phyloP scores from a whole-genome alignment of 495 filamentous ascomycete genomes.

The Neurospora sp. region DNA sequence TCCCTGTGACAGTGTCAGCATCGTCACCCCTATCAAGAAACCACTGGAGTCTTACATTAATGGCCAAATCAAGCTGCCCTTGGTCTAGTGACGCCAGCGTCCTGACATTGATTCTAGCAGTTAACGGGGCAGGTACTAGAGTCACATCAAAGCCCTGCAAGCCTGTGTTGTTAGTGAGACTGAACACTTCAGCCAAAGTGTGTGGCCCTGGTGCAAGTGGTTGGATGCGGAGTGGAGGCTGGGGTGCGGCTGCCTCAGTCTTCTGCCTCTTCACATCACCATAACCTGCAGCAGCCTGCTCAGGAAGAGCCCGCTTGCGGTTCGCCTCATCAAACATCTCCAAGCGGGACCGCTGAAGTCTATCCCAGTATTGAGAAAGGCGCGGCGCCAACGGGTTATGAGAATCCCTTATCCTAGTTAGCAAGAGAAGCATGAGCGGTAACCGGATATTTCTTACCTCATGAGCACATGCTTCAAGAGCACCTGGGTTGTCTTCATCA shows the following conservation, averaged over 20 bases:
- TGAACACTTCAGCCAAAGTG: constrained; percentile 72
- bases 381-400: constrained; percentile 54
- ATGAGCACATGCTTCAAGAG: constrained; percentile 71
- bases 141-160: constrained; percentile 75
- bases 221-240: constrained; percentile 44
- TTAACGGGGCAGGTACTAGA: constrained; percentile 59
- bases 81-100: constrained; percentile 56
- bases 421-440: neutral
- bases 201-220: constrained; percentile 63
- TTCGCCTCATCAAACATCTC: constrained; percentile 69
- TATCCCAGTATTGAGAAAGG: constrained; percentile 75
- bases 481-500: constrained; percentile 83
- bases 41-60: constrained; percentile 49
- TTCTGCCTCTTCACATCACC: constrained; percentile 33
- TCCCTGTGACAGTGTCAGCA: constrained; percentile 25
- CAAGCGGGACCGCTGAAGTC: constrained; percentile 59
- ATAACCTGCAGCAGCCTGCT: constrained; percentile 52
- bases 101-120: constrained; percentile 66
- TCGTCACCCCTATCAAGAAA: constrained; percentile 14
- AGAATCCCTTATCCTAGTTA: constrained; percentile 48
- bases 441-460: constrained; percentile 39
- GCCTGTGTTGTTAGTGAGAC: constrained; percentile 61
- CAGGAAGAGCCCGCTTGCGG: constrained; percentile 63
- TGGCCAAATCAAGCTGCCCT: constrained; percentile 53
- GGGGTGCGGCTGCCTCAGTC: constrained; percentile 20